Evolutionary conservation across 2,329 filamentous ascomycete species (phyloP), one percentile per base, ranked within the genome.

Genomic region (Zalaria sp.): DNA sequence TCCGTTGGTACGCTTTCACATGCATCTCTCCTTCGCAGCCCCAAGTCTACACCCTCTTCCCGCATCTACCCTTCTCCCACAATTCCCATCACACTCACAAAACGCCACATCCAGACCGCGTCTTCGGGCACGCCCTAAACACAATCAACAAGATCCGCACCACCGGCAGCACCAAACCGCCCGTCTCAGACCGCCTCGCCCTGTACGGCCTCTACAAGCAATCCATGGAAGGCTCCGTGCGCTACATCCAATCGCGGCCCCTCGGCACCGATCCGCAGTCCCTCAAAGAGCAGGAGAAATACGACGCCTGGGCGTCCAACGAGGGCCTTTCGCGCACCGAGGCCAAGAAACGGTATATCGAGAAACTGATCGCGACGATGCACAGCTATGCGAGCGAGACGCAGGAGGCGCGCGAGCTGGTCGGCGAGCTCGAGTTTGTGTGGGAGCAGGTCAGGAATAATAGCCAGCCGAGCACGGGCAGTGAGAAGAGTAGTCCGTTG

Each of bases 141-240:
- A 96, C 91, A 25, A 89, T 98, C 55, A 95, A 95, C 65, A 93
- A 93, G 65, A 93, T 98, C 53, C 89, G 91, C 57, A 18, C 88
- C n/a, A 94, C 88, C 11, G 89, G 91, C 48, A 86, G 86, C 40
- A 79, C 85, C 48, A 82, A 91, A 47, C 91, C 91, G 37, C 91
- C 91, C 38, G 77, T 87, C 2, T 69, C 74, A 46, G 88, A 93
- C 57, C 81, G 91, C 44, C 72, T 98, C 52, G 83, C 83, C 44
- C 81, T 98, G 47, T 98, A 98, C 80, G 91, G 91, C 49, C 73
- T 98, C 51, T 98, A 98, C 69, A 98, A 98, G 61, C 91, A 98
- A 64, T 87, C 87, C 47, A 96, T 96, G 91, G 88, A 98, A 68
- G 91, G 91, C 38, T 86, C 98, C 62, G 88, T 96, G 29, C 83